A percentile compares a stretch with the other conserved stretches of the same genome.
phyloP scores from a whole-genome alignment of 106 monocot genomes.

The Posidonia australis region DNA sequence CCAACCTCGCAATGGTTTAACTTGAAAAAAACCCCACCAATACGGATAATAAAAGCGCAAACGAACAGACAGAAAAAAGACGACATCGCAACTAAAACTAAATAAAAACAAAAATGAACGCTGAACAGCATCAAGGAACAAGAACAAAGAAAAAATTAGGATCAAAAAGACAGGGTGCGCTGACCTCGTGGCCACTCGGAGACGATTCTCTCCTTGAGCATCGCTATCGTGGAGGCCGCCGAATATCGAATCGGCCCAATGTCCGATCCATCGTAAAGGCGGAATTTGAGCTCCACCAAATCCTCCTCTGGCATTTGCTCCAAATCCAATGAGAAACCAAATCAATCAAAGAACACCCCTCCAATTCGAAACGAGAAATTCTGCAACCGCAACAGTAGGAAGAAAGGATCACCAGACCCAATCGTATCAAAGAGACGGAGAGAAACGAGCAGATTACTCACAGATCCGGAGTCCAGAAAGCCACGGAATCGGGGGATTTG shows the following conservation, averaged over 20 bases:
- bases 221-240: conserved; percentile 18
- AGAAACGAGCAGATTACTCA: too few species aligned
- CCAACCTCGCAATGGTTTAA: neutral
- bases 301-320: conserved; percentile 12
- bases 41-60: neutral
- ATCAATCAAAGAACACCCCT: too few species aligned
- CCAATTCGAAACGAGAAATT: too few species aligned
- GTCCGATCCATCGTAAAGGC: conserved; percentile 33
- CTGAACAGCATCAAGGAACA: neutral
- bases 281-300: conserved; percentile 31
- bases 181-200: conserved; percentile 38
- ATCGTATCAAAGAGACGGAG: too few species aligned
- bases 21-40: neutral
- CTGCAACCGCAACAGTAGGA: too few species aligned
- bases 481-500: too few species aligned
- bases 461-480: too few species aligned
- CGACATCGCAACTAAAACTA: neutral
- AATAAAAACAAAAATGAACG: neutral
- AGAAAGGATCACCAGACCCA: too few species aligned
- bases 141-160: neutral
- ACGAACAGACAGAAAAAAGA: neutral
- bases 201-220: conserved; percentile 31
- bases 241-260: conserved; percentile 28
- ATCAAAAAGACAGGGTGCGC: neutral
- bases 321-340: conserved; percentile 1